Conservation (phyloP, 805 yeast species). For the Pichia paraexigua region DNA sequence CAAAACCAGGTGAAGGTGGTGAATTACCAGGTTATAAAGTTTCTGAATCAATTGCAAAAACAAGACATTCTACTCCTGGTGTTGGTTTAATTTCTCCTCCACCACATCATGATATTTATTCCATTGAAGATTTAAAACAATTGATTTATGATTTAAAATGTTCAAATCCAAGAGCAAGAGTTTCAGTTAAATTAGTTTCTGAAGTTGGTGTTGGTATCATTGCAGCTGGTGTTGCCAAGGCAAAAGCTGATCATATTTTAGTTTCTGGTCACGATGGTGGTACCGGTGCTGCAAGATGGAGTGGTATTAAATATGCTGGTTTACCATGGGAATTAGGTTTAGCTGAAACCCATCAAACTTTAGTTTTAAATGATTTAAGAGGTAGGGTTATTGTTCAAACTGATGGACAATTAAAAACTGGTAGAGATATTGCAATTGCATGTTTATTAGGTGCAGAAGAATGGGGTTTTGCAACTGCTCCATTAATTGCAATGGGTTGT, state of each 20-base stretch:
- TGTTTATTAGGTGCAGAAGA: conserved; percentile 96
- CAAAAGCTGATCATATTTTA: conserved; percentile 93
- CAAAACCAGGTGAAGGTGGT: conserved; percentile 99
- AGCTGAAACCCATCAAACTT: conserved; percentile 96
- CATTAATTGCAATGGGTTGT: conserved; percentile 95
- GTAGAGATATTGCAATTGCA: conserved; percentile 94
- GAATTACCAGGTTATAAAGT: conserved; percentile 95
- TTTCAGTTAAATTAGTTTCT: conserved; percentile 91
- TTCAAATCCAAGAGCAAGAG: conserved; percentile 94
- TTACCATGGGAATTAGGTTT: conserved; percentile 98
- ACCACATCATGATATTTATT: conserved; percentile 97
- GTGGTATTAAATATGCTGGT: conserved; percentile 95
- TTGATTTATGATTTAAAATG: conserved; percentile 94
- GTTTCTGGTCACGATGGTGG: conserved; percentile 99
- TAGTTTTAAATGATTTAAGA: conserved; percentile 90
- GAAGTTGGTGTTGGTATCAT: conserved; percentile 99
- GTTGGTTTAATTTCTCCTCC: conserved; percentile 98
- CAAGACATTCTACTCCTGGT: conserved; percentile 94
- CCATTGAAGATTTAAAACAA: conserved; percentile 96
- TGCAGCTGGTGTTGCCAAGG: conserved; percentile 98
- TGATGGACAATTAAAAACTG: conserved; percentile 97
- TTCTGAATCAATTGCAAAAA: conserved; percentile 77
- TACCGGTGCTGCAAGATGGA: conserved; percentile 98
- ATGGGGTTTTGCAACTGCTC: conserved; percentile 97
- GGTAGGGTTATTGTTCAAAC: conserved; percentile 94